Evolutionary conservation across 352 stramenopile species (phyloP).

Genomic region (Globisporangium mamillatum): DNA sequence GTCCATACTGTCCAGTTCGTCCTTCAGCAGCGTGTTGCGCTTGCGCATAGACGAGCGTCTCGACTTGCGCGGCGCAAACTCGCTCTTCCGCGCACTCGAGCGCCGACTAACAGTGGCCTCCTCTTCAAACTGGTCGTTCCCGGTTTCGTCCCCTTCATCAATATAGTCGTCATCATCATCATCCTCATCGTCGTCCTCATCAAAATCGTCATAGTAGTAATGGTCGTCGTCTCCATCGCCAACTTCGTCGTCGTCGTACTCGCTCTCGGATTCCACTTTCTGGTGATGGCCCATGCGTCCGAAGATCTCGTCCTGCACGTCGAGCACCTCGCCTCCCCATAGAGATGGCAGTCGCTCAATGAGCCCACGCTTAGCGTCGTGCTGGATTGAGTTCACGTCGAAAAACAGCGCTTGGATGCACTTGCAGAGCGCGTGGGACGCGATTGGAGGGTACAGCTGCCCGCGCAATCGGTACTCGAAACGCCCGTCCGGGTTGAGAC

Average conservation of each 20-base stretch:
- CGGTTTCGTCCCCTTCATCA: constrained; percentile 15
- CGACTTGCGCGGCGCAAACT: constrained; percentile 17
- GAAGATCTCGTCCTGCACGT: constrained; percentile 66
- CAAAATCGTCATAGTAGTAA: constrained; percentile 21
- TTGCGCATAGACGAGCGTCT: constrained; percentile 12
- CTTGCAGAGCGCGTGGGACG: constrained; percentile 61
- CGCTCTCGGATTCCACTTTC: constrained; percentile 39
- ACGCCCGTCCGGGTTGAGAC: constrained; percentile 53
- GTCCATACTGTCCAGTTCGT: constrained; percentile 65
- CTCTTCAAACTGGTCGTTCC: constrained; percentile 30
- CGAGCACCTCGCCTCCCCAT: constrained; percentile 60
- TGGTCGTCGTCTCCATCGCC: constrained; percentile 28
- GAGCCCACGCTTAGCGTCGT: constrained; percentile 70
- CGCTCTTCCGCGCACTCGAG: constrained; percentile 8
- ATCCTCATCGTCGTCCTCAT: constrained; percentile 33
- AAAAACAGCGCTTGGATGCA: constrained; percentile 76
- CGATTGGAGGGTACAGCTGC: constrained; percentile 68
- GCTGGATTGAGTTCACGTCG: constrained; percentile 78
- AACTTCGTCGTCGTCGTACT: constrained; percentile 42
- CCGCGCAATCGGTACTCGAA: constrained; percentile 73
- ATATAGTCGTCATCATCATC: constrained; percentile 35
- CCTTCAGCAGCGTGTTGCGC: constrained; percentile 34
- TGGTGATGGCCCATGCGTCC: constrained; percentile 34
- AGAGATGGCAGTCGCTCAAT: constrained; percentile 72
- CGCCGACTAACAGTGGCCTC: constrained; percentile 13